phyloP scores from a whole-genome alignment of 2,329 filamentous ascomycete species.

The Xylaria arbuscula region DNA sequence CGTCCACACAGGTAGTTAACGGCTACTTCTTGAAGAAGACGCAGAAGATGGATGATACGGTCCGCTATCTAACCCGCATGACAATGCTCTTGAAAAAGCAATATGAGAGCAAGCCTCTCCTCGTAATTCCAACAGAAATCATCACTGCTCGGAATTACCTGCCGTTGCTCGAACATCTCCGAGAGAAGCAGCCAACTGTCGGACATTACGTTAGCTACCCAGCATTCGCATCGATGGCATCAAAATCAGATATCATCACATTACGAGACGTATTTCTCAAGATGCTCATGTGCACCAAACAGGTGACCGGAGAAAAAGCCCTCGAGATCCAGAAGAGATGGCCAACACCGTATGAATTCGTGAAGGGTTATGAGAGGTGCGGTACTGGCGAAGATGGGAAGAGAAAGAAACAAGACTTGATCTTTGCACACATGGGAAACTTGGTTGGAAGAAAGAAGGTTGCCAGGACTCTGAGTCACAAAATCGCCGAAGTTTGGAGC shows the following conservation, averaged over 20 bases:
- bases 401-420: constrained; percentile 69
- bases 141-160: constrained; percentile 74
- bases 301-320: constrained; percentile 81
- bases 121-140: constrained; percentile 73
- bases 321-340: constrained; percentile 83
- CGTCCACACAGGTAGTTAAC: constrained; percentile 80
- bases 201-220: constrained; percentile 74
- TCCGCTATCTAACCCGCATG: constrained; percentile 78
- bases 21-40: constrained; percentile 84
- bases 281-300: constrained; percentile 85
- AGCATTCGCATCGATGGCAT: constrained; percentile 77
- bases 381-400: constrained; percentile 60
- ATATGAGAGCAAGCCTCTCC: constrained; percentile 69
- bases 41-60: constrained; percentile 79
- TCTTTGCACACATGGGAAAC: constrained; percentile 66
- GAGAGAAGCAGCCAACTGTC: constrained; percentile 60
- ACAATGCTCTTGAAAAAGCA: constrained; percentile 73
- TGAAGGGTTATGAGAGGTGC: constrained; percentile 74
- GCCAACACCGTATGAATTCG: constrained; percentile 76
- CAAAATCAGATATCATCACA: constrained; percentile 79
- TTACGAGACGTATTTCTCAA: constrained; percentile 81
- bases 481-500: constrained; percentile 79
- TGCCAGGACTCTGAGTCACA: constrained; percentile 71
- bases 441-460: constrained; percentile 77
- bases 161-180: constrained; percentile 69